Evolutionary conservation across 768 basidiomycete species (phyloP).

Genomic region (Melanogaster broomeanus): DNA sequence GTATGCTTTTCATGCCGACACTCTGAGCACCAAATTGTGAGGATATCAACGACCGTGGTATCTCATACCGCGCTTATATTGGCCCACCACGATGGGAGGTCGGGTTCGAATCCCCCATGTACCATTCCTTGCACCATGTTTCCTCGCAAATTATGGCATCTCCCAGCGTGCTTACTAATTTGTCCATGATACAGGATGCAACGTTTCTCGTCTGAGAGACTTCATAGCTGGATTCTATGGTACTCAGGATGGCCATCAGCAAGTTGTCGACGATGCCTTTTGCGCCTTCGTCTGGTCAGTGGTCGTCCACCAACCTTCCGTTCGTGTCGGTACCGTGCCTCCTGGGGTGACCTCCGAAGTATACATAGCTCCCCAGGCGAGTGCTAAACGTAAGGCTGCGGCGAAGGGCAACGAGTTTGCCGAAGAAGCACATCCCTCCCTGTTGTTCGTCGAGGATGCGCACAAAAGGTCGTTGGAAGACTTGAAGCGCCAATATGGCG

Average conservation of each 20-base stretch:
- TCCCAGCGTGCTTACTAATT: conserved; percentile 9
- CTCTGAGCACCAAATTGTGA: neutral
- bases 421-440: conserved; percentile 43
- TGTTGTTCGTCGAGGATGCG: conserved; percentile 59
- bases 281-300: conserved; percentile 82
- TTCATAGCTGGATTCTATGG: conserved; percentile 71
- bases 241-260: conserved; percentile 37
- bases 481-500: conserved; percentile 58
- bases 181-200: conserved; percentile 56
- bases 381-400: conserved; percentile 64
- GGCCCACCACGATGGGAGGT: conserved; percentile 1
- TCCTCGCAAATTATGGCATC: conserved; percentile 18
- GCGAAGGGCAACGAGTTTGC: conserved; percentile 52
- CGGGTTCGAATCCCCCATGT: conserved; percentile 49
- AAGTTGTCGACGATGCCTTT: conserved; percentile 74
- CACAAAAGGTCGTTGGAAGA: conserved; percentile 55
- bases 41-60: neutral
- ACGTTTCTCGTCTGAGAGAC: conserved; percentile 67
- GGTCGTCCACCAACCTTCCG: conserved; percentile 71
- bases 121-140: conserved; percentile 22
- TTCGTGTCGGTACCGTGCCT: conserved; percentile 74
- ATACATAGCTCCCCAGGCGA: conserved; percentile 75
- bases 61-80: neutral
- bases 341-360: conserved; percentile 62
- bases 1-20: conserved; percentile 30